Evolutionary conservation across 1,284 basidiomycete genomes (phyloP).

Genomic region (Marasmius oreades): DNA sequence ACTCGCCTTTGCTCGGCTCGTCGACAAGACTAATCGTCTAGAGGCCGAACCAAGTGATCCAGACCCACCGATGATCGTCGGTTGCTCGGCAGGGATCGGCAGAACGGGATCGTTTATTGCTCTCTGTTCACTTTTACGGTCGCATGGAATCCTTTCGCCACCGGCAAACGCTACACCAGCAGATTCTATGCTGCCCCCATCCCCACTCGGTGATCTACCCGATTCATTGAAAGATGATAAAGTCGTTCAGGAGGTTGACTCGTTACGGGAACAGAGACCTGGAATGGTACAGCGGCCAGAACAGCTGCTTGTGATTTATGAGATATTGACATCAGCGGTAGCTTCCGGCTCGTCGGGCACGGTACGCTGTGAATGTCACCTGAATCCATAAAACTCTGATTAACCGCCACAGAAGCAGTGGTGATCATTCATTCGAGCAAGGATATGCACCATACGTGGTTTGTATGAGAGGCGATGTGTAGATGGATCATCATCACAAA

Average conservation of each 20-base stretch:
- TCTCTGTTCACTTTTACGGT: constrained; percentile 67
- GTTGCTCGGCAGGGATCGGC: constrained; percentile 88
- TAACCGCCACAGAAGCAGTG: too few species aligned
- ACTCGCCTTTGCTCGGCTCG: constrained; percentile 58
- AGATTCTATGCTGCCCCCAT: constrained; percentile 30
- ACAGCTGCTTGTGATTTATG: constrained; percentile 67
- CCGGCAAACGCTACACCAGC: constrained; percentile 21
- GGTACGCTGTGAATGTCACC: too few species aligned
- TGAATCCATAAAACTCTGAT: too few species aligned
- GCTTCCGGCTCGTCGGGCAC: too few species aligned
- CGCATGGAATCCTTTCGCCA: constrained; percentile 46
- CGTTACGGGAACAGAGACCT: constrained; percentile 73
- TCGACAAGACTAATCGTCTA: constrained; percentile 57
- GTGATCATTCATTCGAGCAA: too few species aligned
- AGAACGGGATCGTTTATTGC: constrained; percentile 88
- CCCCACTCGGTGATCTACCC: constrained; percentile 57
- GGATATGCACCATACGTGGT: too few species aligned
- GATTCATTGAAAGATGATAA: constrained; percentile 49
- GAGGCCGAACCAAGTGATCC: constrained; percentile 27
- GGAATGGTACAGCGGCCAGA: constrained; percentile 77
- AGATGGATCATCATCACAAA: too few species aligned
- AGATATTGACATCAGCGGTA: constrained; percentile 36
- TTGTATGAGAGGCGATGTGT: too few species aligned
- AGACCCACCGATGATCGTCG: constrained; percentile 76
- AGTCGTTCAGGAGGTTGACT: constrained; percentile 73